Evolutionary conservation across 768 basidiomycete genomes (phyloP).

Genomic region (Tricholomella constricta): DNA sequence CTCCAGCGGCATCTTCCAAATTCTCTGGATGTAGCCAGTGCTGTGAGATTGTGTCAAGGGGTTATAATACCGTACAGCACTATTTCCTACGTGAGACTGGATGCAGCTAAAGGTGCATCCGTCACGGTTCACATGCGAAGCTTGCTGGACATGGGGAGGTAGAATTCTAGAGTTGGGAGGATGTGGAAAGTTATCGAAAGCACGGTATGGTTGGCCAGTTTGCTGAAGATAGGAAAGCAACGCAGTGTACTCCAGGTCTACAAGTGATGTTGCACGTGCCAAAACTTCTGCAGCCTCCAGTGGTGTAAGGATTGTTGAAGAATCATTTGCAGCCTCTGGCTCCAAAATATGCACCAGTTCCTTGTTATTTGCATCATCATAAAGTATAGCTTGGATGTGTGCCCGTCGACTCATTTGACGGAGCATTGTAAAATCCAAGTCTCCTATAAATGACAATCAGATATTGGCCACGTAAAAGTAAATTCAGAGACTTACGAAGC

Average conservation of each 20-base stretch:
- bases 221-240: slow-evolving; percentile 16
- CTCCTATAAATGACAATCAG: too few relatives aligned
- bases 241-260: slow-evolving; percentile 10
- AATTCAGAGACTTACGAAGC: too few relatives aligned
- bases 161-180: slow-evolving; percentile 10
- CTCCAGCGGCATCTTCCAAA: too few relatives aligned
- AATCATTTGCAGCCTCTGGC: neutral
- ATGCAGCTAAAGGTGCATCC: slow-evolving; percentile 12
- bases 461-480: too few relatives aligned
- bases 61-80: slow-evolving; percentile 21
- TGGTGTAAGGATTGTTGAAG: neutral
- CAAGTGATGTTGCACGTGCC: slow-evolving; percentile 5
- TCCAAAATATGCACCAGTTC: slow-evolving; percentile 6
- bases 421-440: too few relatives aligned
- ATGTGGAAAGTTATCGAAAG: slow-evolving; percentile 12
- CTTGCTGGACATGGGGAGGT: slow-evolving; percentile 14
- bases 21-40: too few relatives aligned
- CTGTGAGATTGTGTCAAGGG: slow-evolving; percentile 8
- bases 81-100: too few relatives aligned
- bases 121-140: slow-evolving; percentile 9
- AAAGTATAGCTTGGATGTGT: too few relatives aligned
- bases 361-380: too few relatives aligned
- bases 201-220: slow-evolving; percentile 9
- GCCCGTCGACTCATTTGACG: too few relatives aligned
- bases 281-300: slow-evolving; percentile 11